Base-by-base conservation (phyloP, 2,329 filamentous ascomycete species). In the Penicillium sp. region DNA sequence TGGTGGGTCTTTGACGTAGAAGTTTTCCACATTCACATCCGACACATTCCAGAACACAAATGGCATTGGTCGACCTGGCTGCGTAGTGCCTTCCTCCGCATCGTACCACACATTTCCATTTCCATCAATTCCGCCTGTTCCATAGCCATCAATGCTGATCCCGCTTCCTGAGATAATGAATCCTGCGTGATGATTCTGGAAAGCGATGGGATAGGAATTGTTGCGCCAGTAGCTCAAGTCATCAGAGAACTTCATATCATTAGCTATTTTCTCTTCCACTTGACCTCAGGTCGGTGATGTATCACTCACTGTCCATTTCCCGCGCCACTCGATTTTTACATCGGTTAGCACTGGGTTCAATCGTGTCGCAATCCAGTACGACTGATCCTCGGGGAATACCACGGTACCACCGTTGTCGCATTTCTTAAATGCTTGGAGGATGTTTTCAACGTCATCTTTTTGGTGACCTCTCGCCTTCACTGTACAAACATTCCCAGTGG, bases 31-130 rank as follows among this genome's bases (percentile, higher is more conserved):
- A 4, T 73, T 70, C 2, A 84, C 81, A 52, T 84, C 76, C n/a
- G 76, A 79, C 3, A 82, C 79, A 60, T 84, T 85, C 82, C 82
- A 85, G 52, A 83, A 78, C 4, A 84, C 81, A 56, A 85, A 84
- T 0, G 82, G 81, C 82, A 85, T 85, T 0, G 82, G 82, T 10
- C 83, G 70, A 3, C 82, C 82, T 1, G 77, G 76, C 52, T 76
- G 76, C 0, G 81, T 84, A 6, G 68, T 60, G 14, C 73, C 77
- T 26, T 73, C 62, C 66, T 84, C 82, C 9, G 70, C 78, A 19
- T 71, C 77, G 59, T 85, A 85, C 82, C 82, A 85, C 1, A 73
- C 64, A 58, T 85, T 78, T 3, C 83, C 82, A 58, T 82, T 83
- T 6, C 82, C 82, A 54, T 82, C 66, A 48, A 85, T 83, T 2